Conservation (phyloP, 768 basidiomycete species). For the Agaricus bisporus region DNA sequence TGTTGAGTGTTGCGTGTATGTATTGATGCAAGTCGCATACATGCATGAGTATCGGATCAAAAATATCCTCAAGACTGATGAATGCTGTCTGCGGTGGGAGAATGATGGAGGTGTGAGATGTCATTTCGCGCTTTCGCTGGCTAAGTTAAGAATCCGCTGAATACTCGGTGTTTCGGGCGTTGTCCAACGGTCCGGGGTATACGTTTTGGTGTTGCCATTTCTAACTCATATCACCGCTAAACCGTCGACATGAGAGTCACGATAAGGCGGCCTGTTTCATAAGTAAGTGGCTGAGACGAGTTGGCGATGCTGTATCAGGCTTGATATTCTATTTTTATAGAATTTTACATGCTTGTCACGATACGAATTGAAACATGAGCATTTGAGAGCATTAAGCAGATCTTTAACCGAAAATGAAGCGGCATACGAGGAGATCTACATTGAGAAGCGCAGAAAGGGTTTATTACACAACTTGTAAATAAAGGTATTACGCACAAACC, state of each 20-base stretch:
- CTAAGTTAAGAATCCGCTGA: neutral
- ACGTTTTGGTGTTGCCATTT: too few species aligned
- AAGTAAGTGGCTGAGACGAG: too few species aligned
- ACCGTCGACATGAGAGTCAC: too few species aligned
- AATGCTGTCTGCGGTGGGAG: neutral
- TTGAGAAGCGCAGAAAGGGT: neutral
- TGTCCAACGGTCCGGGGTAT: neutral
- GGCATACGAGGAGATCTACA: neutral
- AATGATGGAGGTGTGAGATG: neutral
- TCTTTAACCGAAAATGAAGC: neutral
- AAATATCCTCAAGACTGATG: conserved; percentile 4
- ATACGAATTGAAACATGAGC: neutral
- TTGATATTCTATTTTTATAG: too few species aligned
- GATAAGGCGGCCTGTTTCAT: too few species aligned
- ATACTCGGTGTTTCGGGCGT: conserved; percentile 1
- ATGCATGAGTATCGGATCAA: conserved; percentile 5
- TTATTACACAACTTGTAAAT: neutral
- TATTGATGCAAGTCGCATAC: neutral
- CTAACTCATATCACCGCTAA: too few species aligned
- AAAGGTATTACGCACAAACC: neutral
- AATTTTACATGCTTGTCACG: neutral
- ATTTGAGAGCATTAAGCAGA: neutral
- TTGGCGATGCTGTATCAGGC: too few species aligned
- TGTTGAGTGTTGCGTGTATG: neutral
- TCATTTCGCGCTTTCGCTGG: neutral